Evolutionary conservation across 116 monocot species (phyloP), one percentile per base, ranked within the genome.

Genomic region (Iris pallida): DNA sequence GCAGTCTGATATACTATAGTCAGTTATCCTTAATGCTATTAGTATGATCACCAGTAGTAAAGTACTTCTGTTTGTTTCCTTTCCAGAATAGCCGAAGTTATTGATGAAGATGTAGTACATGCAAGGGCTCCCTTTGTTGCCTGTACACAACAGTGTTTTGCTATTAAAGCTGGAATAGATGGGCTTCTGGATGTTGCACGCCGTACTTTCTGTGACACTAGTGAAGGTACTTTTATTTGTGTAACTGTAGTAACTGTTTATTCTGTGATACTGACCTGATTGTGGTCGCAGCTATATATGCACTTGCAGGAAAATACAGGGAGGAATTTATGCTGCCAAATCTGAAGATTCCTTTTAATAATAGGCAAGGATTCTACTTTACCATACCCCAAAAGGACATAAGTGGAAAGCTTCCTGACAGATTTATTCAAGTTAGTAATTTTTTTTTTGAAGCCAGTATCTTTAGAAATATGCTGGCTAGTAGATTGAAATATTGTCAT

Each of bases 121-220:
- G 74, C 99, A 65, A 84, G 88, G 73, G 84, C 82, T 68, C 84
- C 99, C 71, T 99, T 99, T 99, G 79, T 93, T 80, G 76, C 93
- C 18, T 84, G 84, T 63, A 99, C 93, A 44, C 93, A 99, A 79
- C 93, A 93, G 42, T 99, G 99, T 76, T 99, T 99, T 88, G 99
- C 99, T 73, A 74, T 99, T 30, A 99, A 93, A 69, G 70, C 90
- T 69, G 93, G 90, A 64, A 82, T 90, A 16, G 93, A 99, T 82
- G 90, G 88, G 6, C 83, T 88, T 71, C 81, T 99, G 74, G 99
- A 99, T 85, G 81, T 99, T 66, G 90, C 99, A 45, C 69, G 99
- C 5, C 84, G 86, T 49, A 84, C 80, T n/a, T 99, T 93, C 72
- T 99, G 90, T 86, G 93, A 93, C 69, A 99, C 99, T 8, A 99